These are phyloP conservation scores for Anisodus tanguticus DNA, from an alignment of 257 asterid species.

Conservation along the genomic window DNA sequence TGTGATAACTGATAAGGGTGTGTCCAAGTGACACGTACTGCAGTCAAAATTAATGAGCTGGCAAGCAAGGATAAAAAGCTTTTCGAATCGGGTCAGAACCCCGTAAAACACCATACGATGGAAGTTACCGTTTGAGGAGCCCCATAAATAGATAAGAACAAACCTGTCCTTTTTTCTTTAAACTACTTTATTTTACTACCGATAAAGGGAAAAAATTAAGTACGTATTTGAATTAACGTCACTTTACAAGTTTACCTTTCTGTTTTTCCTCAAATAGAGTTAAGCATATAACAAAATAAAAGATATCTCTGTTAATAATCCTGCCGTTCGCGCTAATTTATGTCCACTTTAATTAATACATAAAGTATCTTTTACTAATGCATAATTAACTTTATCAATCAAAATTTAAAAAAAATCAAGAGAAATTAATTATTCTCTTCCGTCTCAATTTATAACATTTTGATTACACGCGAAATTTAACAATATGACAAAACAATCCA, in stretches of 20 bases:
- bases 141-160: conserved; percentile 7
- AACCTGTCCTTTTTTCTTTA: neutral
- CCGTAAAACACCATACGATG: neutral
- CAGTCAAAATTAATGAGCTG: neutral
- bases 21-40: conserved; percentile 14
- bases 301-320: too few relatives aligned
- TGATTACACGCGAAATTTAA: too few relatives aligned
- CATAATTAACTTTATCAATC: too few relatives aligned
- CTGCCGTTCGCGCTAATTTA: too few relatives aligned
- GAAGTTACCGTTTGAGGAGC: neutral
- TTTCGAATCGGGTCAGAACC: neutral
- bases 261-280: neutral
- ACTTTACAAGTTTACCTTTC: conserved; percentile 3
- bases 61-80: neutral
- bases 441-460: too few relatives aligned
- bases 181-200: neutral
- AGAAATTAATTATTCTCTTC: too few relatives aligned
- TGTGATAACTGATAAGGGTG: neutral
- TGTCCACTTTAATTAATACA: too few relatives aligned
- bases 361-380: too few relatives aligned
- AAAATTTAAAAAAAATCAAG: too few relatives aligned
- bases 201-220: neutral
- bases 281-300: too few relatives aligned
- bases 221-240: neutral
- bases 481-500: too few relatives aligned